These are phyloP conservation scores for Silene uniflora DNA, from an alignment of 148 eudicot species.

Conservation along the genomic window DNA sequence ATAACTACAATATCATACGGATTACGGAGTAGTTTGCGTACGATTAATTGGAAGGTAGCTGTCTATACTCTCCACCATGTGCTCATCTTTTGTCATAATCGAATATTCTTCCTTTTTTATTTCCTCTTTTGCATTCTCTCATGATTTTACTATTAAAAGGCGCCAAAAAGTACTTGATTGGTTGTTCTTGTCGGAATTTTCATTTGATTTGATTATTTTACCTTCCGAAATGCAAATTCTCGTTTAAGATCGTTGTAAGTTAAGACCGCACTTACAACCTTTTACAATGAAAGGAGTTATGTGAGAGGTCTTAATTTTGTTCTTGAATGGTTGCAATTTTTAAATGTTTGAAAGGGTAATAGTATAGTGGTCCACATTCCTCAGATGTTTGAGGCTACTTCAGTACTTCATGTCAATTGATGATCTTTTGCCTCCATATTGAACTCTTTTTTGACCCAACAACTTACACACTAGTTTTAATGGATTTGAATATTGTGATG, in stretches of 20 bases:
- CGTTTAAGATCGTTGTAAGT: too few species aligned
- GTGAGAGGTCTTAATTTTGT: too few species aligned
- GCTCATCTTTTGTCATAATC: not conserved
- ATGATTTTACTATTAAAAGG: not conserved
- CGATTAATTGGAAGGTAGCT: conserved; percentile 13
- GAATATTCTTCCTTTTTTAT: conserved; percentile 20
- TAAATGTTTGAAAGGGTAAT: not conserved
- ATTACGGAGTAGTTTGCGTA: not conserved
- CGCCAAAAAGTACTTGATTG: conserved; percentile 18
- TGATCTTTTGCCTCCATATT: not conserved
- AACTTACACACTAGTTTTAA: not conserved
- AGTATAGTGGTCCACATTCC: not conserved
- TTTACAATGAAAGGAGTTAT: too few species aligned
- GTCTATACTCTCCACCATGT: conserved; percentile 15
- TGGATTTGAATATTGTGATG: conserved; percentile 1
- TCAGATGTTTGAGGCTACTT: not conserved
- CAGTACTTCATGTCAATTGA: not conserved
- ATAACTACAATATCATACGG: not conserved
- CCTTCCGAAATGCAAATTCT: too few species aligned
- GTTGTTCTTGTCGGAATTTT: conserved; percentile 12
- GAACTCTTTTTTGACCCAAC: not conserved
- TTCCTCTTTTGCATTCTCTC: not conserved
- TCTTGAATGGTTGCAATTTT: not conserved
- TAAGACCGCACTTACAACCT: too few species aligned
- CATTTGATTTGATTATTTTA: not conserved